These are phyloP conservation scores for Vanilla planifolia DNA, from an alignment of 106 monocot species.

Conservation along the genomic window DNA sequence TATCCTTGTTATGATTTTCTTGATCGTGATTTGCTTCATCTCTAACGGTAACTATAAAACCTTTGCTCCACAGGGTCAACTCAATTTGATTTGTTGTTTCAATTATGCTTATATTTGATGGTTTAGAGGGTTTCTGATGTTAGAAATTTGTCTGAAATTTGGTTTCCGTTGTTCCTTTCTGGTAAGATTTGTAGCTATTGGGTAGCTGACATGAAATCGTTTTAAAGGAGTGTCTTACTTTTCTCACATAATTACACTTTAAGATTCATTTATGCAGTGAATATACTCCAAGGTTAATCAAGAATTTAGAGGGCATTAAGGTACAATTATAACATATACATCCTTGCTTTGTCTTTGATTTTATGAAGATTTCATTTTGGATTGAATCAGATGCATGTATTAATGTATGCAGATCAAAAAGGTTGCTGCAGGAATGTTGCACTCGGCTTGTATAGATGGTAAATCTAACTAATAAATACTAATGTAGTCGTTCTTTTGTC, in stretches of 20 bases:
- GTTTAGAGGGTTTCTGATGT: background rate
- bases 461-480: conserved; percentile 12
- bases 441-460: conserved; percentile 94
- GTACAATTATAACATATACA: conserved; percentile 25
- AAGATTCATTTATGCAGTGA: conserved; percentile 92
- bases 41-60: too few species aligned
- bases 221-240: conserved; percentile 24
- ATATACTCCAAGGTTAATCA: conserved; percentile 93
- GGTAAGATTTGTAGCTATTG: too few species aligned
- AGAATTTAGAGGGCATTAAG: conserved; percentile 73
- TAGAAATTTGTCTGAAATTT: background rate
- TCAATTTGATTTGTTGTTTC: too few species aligned
- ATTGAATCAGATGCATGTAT: conserved; percentile 7
- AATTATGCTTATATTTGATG: background rate
- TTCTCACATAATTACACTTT: conserved; percentile 52
- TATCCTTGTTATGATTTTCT: too few species aligned
- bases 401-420: conserved; percentile 48
- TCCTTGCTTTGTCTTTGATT: background rate
- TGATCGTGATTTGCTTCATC: too few species aligned
- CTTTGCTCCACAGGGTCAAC: too few species aligned
- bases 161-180: conserved; percentile 1
- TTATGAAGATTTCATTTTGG: conserved; percentile 6
- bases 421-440: conserved; percentile 84
- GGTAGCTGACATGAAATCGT: background rate
- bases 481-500: background rate